phyloP scores from a whole-genome alignment of 768 basidiomycete genomes.

The Leccinum uliginosum region DNA sequence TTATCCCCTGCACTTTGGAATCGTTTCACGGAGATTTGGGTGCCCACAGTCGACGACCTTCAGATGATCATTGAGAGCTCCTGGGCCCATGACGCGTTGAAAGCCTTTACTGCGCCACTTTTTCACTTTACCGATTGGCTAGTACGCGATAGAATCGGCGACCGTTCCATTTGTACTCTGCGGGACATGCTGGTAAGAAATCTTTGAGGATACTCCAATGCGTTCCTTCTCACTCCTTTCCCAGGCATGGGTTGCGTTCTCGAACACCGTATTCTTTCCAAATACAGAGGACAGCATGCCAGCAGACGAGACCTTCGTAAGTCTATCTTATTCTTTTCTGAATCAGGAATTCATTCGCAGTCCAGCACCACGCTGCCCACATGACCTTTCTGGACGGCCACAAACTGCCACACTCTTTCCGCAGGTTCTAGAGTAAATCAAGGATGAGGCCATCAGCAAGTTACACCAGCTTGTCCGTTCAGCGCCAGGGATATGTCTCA shows the following conservation, averaged over 20 bases:
- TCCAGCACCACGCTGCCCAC: conserved; percentile 85
- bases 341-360: conserved; percentile 13
- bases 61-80: conserved; percentile 68
- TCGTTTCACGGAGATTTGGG: conserved; percentile 99
- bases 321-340: conserved; percentile 17
- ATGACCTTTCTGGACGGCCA: conserved; percentile 93
- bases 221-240: conserved; percentile 4
- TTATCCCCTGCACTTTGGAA: conserved; percentile 94
- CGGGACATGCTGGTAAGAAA: conserved; percentile 80
- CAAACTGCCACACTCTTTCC: conserved; percentile 63
- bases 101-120: conserved; percentile 52
- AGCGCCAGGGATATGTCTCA: conserved; percentile 18
- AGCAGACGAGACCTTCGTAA: conserved; percentile 62
- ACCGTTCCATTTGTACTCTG: conserved; percentile 65
- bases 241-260: conserved; percentile 92
- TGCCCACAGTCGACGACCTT: conserved; percentile 76
- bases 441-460: conserved; percentile 49
- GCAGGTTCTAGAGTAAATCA: conserved; percentile 55
- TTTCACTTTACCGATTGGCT: conserved; percentile 86
- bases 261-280: conserved; percentile 52
- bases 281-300: conserved; percentile 32
- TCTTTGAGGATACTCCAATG: not conserved
- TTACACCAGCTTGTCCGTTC: conserved; percentile 54
- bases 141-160: conserved; percentile 50
- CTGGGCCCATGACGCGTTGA: conserved; percentile 58